Evolutionary conservation across 2,329 filamentous ascomycete species (phyloP).

Genomic region (Pyrenophora tritici-repentis): DNA sequence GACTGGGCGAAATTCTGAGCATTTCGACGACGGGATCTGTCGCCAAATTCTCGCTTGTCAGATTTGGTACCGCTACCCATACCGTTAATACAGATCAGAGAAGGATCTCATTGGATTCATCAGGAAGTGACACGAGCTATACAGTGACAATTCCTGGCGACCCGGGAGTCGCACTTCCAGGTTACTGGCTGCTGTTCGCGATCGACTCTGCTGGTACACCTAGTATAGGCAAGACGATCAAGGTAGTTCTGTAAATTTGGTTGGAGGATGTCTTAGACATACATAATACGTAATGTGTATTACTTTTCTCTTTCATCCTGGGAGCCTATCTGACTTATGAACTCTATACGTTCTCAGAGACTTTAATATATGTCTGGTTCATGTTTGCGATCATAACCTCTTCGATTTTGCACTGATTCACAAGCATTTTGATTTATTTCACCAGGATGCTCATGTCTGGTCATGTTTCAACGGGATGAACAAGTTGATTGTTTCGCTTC

Average conservation of each 20-base stretch:
- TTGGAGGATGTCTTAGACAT: too few species aligned
- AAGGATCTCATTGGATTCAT: constrained; percentile 52
- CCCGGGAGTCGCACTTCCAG: constrained; percentile 57
- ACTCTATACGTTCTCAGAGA: too few species aligned
- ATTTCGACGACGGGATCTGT: constrained; percentile 38
- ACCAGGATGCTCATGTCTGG: too few species aligned
- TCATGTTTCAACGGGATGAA: not conserved
- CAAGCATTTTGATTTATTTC: too few species aligned
- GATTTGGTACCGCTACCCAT: constrained; percentile 59
- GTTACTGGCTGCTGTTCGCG: constrained; percentile 61
- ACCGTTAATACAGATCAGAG: constrained; percentile 64
- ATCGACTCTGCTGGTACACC: constrained; percentile 54
- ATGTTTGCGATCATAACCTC: too few species aligned
- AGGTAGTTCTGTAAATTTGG: constrained; percentile 10
- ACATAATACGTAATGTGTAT: too few species aligned
- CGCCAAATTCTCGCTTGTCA: constrained; percentile 52
- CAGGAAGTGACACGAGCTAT: constrained; percentile 45
- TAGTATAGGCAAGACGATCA: constrained; percentile 53
- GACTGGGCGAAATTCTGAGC: constrained; percentile 36
- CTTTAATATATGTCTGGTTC: too few species aligned
- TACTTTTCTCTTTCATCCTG: too few species aligned
- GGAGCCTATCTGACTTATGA: too few species aligned
- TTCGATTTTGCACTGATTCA: too few species aligned
- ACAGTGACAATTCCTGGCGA: constrained; percentile 54
- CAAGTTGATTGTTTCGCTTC: not conserved